A percentile compares a stretch with the other conserved stretches of the same genome.
Conservation (phyloP, 2,329 filamentous ascomycete species). For the Colletotrichum acutatum region DNA sequence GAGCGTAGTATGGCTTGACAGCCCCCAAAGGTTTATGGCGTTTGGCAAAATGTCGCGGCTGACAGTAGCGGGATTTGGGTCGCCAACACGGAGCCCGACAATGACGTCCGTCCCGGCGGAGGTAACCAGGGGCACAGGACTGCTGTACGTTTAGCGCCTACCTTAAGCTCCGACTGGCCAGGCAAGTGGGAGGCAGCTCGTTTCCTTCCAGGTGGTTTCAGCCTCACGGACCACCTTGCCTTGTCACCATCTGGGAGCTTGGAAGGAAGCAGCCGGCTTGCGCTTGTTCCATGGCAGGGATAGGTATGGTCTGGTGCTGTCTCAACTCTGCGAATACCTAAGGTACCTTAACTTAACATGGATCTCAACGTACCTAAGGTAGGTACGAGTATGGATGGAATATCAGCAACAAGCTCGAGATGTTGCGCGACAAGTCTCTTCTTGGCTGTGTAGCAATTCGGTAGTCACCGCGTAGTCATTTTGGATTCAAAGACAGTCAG, state of each 20-base stretch:
- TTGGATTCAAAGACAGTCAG: background rate
- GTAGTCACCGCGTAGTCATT: background rate
- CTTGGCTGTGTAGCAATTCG: background rate
- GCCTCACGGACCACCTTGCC: slow-evolving; percentile 29
- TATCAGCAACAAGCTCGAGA: background rate
- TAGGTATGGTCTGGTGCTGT: background rate
- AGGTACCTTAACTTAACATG: background rate
- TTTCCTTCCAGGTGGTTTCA: slow-evolving; percentile 17
- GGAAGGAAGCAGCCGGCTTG: background rate
- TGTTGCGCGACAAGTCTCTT: background rate
- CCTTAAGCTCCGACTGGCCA: slow-evolving; percentile 13
- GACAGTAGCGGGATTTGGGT: slow-evolving; percentile 27
- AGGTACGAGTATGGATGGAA: background rate
- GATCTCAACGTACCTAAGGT: background rate
- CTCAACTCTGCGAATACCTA: background rate
- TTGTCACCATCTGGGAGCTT: background rate
- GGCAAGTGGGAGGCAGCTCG: background rate
- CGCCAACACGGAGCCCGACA: slow-evolving; percentile 22
- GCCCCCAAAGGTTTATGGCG: background rate
- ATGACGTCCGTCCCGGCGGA: slow-evolving; percentile 32
- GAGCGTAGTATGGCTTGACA: slow-evolving; percentile 9
- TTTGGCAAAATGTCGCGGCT: slow-evolving; percentile 13
- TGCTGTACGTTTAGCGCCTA: slow-evolving; percentile 25
- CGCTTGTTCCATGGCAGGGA: background rate
- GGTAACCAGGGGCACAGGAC: slow-evolving; percentile 17